Base-by-base conservation (phyloP, 805 yeast species). In the Suhomyces canberraensis region DNA sequence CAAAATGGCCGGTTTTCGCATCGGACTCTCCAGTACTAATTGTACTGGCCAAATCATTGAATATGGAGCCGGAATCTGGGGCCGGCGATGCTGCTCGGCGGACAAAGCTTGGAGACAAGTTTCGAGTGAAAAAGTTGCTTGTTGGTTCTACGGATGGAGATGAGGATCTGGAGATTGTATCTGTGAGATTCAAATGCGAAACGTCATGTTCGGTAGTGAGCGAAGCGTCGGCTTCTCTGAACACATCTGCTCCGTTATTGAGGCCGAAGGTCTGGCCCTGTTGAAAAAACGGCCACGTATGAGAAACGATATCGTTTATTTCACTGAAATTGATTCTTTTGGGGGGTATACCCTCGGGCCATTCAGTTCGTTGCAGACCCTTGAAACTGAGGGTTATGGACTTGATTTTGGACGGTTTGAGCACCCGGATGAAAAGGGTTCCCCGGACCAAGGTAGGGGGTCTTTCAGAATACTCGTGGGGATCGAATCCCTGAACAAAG, bases 311-410 rank as follows among this genome's bases (percentile, higher is more conserved):
- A 35, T 76, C 84, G 43, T 75, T 76, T 16, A 73, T 58, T 48
- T 93, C 98, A 22, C 60, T 58, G 42, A 76, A 80, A 11, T 79
- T 84, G 13, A 69, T 67, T 46, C 80, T 79, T 54, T 84, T 86
- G 0, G 97, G 96, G 0, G 98, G 98, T 14, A 91, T 90, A 2
- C 98, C 98, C 53, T 93, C 97, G 3, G 97, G 97, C 96, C 97
- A 90, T 42, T 90, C 96, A 0, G 96, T 90, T 46, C 84, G 72
- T 25, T 84, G 75, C 1, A 58, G 54, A 1, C 96, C 97, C 35
- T 71, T 71, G 48, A 90, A 78, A 1, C 70, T 65, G 32, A 90
- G 65, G 4, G 64, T 56, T 9, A 90, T 76, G 14, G 75, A 56
- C 57, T 84, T 86, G 42, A 90, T 65, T 54, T 80, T 85, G 19